These are phyloP conservation scores for Trichoderma sp. DNA, from an alignment of 2,329 filamentous ascomycete species.

Conservation along the genomic window DNA sequence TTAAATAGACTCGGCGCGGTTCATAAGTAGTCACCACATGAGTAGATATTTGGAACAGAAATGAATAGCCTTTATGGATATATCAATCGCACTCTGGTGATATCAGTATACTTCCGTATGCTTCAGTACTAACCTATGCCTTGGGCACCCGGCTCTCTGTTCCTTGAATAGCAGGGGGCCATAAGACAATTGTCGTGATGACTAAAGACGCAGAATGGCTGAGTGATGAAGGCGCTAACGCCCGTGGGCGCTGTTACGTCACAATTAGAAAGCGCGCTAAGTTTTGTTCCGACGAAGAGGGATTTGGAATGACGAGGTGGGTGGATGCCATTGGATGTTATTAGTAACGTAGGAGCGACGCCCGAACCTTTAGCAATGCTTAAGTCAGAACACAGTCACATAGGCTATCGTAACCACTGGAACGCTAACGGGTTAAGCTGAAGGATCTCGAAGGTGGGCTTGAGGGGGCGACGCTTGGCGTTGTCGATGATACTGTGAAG, in stretches of 20 bases:
- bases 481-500: slow-evolving; percentile 47
- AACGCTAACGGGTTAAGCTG: background rate
- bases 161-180: background rate
- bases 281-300: background rate
- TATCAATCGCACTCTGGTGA: background rate
- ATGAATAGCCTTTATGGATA: background rate
- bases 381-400: slow-evolving; percentile 6
- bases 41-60: background rate
- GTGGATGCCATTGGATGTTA: background rate
- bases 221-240: slow-evolving; percentile 3
- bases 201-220: slow-evolving; percentile 1
- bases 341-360: background rate
- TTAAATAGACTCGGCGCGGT: slow-evolving; percentile 13
- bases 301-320: background rate
- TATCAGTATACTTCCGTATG: too few relatives aligned
- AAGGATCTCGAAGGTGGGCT: slow-evolving; percentile 26
- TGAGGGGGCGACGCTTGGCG: slow-evolving; percentile 24
- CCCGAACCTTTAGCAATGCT: slow-evolving; percentile 14
- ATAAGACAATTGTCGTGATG: background rate
- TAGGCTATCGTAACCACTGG: background rate
- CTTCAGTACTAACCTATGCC: background rate
- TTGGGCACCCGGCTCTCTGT: background rate
- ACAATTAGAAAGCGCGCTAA: slow-evolving; percentile 36
- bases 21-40: background rate
- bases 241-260: slow-evolving; percentile 33